Base-by-base conservation (phyloP, 768 basidiomycete species). In the Mycena vulgaris region DNA sequence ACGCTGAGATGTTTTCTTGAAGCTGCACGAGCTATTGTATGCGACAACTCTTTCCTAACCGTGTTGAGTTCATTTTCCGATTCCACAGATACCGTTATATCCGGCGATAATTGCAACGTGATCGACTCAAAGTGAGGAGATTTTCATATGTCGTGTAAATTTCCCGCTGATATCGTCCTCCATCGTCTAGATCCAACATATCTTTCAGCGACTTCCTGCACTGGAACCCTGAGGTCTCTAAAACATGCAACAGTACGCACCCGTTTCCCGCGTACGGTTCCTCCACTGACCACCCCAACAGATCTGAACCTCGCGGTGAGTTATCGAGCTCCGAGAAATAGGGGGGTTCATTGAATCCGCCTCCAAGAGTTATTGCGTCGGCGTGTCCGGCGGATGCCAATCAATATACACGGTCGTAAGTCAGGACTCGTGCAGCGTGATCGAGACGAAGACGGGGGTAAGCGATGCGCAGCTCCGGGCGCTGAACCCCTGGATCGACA, bases 401-500 rank as follows among this genome's bases (percentile, higher is more conserved):
- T 10, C 11, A 2, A 19, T 42, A 4, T 47, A 68, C 40, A 68
- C 66, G 2, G 59, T 68, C 31, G 66, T 55, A 6, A 53, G 37
- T 28, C 59, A 59, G n/a, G 66, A 68, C 45, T 68, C 66, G 28
- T 68, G 66, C 30, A 25, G 58, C 30, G 59, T 27, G 28, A 55
- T 68, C 14, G 66, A 68, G 27, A 45, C 35, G 25, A 52, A 68
- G 40, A 31, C 33, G 2, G 58, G 39, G 5, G 19, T 68, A 1
- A 61, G 11, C n/a, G 27, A 31, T 1, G 58, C 59, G 4, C 49
- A 52, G 30, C 21, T 68, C 13, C 21, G 23, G 23, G 47, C 66
- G 16, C 19, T 25, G 51, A 68, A 68, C 30, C 49, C 66, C 9
- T 56, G 40, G 59, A 9, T 67, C 10, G n/a, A 51, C 33, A 39